Conservation (phyloP, 2,329 filamentous ascomycete genomes). For the Aspergillus pseudoglaucus region DNA sequence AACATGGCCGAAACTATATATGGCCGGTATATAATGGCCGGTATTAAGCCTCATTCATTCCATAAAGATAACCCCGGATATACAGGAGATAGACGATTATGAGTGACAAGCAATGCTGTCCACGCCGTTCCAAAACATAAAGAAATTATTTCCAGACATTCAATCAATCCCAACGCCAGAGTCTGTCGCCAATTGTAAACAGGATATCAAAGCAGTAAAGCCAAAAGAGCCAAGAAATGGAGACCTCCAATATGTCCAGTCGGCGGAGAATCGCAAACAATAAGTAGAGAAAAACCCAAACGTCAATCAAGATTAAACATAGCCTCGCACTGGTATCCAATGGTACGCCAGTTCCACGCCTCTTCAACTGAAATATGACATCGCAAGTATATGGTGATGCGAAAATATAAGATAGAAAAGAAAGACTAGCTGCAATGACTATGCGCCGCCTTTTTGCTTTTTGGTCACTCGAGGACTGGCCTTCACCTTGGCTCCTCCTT, state of each 20-base stretch:
- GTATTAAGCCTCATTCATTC: not conserved
- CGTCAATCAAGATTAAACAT: constrained; percentile 1
- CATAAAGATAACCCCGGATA: not conserved
- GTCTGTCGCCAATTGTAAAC: constrained; percentile 22
- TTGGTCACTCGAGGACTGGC: constrained; percentile 43
- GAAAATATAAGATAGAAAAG: constrained; percentile 5
- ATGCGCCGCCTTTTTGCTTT: constrained; percentile 40
- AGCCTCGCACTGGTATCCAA: constrained; percentile 22
- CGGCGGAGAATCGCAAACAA: constrained; percentile 3
- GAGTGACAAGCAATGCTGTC: not conserved
- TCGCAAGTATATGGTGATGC: constrained; percentile 2
- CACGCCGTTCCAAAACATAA: constrained; percentile 8
- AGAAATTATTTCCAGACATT: constrained; percentile 14
- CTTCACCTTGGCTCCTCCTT: constrained; percentile 38
- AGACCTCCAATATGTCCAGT: constrained; percentile 18
- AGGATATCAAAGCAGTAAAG: constrained; percentile 27
- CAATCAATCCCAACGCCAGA: constrained; percentile 25
- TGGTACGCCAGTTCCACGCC: constrained; percentile 23
- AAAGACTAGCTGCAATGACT: constrained; percentile 9
- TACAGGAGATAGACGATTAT: not conserved
- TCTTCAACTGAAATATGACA: constrained; percentile 14
- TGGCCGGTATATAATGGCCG: not conserved
- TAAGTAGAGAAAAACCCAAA: constrained; percentile 7
- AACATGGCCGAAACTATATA: not conserved
- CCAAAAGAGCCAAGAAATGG: constrained; percentile 3